phyloP scores from a whole-genome alignment of 2,329 filamentous ascomycete species.

The Sporothrix phasma region DNA sequence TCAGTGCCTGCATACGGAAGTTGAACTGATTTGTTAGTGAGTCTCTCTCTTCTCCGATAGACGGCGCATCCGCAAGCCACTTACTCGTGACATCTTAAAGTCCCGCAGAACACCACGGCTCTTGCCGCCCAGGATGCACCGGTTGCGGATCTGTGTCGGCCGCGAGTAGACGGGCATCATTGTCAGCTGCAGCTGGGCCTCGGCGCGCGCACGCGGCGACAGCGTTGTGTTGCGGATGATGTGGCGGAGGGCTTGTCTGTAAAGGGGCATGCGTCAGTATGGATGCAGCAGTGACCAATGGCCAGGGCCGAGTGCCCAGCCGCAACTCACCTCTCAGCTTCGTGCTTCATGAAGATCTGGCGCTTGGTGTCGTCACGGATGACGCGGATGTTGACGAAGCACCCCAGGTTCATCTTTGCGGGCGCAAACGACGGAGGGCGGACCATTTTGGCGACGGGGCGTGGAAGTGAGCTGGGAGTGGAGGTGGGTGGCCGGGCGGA shows the following conservation, averaged over 20 bases:
- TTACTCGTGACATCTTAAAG: constrained; percentile 81
- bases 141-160: constrained; percentile 85
- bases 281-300: not conserved
- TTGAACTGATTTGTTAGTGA: constrained; percentile 56
- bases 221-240: constrained; percentile 89
- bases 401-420: constrained; percentile 81
- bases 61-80: not conserved
- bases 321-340: constrained; percentile 78
- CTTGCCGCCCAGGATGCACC: constrained; percentile 87
- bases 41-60: not conserved
- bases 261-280: not conserved
- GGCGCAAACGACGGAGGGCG: constrained; percentile 66
- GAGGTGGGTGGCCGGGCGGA: not conserved
- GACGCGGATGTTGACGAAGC: constrained; percentile 74
- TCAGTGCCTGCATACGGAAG: constrained; percentile 82
- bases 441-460: not conserved
- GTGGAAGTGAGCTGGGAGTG: not conserved
- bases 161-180: constrained; percentile 96
- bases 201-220: constrained; percentile 68
- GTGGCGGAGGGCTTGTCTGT: constrained; percentile 84
- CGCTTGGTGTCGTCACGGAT: constrained; percentile 96
- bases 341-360: constrained; percentile 76
- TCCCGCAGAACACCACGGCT: constrained; percentile 82
- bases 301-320: too few relatives aligned
- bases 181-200: constrained; percentile 84